A percentile compares a stretch with the other conserved stretches of the same genome.
Evolutionary conservation across 345 rosid species (phyloP).

Genomic region (Geranium brycei): DNA sequence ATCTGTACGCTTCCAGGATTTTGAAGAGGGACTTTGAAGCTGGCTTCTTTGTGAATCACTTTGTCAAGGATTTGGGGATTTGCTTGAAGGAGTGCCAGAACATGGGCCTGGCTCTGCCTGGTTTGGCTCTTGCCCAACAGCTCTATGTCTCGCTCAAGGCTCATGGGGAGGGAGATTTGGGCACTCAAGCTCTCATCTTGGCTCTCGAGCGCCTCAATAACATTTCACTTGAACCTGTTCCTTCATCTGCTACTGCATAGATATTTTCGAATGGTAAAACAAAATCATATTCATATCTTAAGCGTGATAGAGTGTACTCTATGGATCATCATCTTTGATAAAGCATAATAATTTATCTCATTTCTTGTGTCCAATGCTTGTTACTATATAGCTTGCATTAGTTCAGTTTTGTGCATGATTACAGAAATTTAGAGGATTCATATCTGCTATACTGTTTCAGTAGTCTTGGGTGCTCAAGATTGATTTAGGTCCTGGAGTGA

Average conservation of each 20-base stretch:
- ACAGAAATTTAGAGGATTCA: too few relatives aligned
- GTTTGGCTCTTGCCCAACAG: constrained; percentile 77
- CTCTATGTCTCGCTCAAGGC: constrained; percentile 87
- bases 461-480: too few relatives aligned
- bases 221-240: constrained; percentile 27
- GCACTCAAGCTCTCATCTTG: constrained; percentile 70
- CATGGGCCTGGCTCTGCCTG: constrained; percentile 80
- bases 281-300: background rate
- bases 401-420: too few relatives aligned
- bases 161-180: constrained; percentile 69
- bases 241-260: background rate
- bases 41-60: constrained; percentile 76
- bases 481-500: too few relatives aligned
- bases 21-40: constrained; percentile 72
- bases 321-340: too few relatives aligned
- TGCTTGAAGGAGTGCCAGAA: constrained; percentile 71
- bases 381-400: too few relatives aligned
- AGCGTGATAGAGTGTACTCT: too few relatives aligned
- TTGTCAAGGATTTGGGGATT: constrained; percentile 81
- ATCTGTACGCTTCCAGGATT: constrained; percentile 48
- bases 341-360: too few relatives aligned
- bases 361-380: too few relatives aligned
- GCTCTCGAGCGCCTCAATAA: constrained; percentile 77
- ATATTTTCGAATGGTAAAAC: constrained; percentile 9
- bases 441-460: too few relatives aligned